Conservation (phyloP, 768 basidiomycete species). For the Lentinula boryana region DNA sequence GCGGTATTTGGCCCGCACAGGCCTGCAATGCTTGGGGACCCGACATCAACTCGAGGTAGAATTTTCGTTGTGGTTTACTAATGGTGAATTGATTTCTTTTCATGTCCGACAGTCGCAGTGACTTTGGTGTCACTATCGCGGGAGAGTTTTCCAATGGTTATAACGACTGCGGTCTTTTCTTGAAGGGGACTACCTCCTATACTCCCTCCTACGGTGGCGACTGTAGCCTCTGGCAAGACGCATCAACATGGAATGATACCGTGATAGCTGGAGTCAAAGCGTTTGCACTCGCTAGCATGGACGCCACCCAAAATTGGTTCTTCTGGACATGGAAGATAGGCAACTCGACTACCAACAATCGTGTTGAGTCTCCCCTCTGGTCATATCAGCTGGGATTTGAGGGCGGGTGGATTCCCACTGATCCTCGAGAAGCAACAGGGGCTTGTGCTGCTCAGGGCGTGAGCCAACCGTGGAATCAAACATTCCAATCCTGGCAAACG, state of each 20-base stretch:
- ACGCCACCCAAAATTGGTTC: constrained; percentile 62
- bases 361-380: constrained; percentile 55
- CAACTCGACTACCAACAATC: constrained; percentile 45
- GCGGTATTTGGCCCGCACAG: constrained; percentile 34
- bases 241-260: constrained; percentile 35
- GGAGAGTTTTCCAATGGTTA: constrained; percentile 63
- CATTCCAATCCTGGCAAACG: constrained; percentile 50
- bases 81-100: not conserved
- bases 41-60: constrained; percentile 28
- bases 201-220: constrained; percentile 25
- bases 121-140: constrained; percentile 57
- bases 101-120: constrained; percentile 19
- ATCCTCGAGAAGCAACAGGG: constrained; percentile 54
- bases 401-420: constrained; percentile 60
- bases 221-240: constrained; percentile 36
- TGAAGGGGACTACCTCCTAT: constrained; percentile 25
- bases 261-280: constrained; percentile 10
- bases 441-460: constrained; percentile 46
- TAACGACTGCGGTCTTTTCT: constrained; percentile 51
- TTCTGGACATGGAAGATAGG: constrained; percentile 85
- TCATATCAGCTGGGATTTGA: constrained; percentile 64
- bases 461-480: constrained; percentile 26
- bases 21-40: constrained; percentile 52
- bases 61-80: not conserved
- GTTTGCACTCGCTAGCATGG: constrained; percentile 36